These are phyloP conservation scores for Syzygium jambos DNA, from an alignment of 345 rosid species.

Conservation along the genomic window DNA sequence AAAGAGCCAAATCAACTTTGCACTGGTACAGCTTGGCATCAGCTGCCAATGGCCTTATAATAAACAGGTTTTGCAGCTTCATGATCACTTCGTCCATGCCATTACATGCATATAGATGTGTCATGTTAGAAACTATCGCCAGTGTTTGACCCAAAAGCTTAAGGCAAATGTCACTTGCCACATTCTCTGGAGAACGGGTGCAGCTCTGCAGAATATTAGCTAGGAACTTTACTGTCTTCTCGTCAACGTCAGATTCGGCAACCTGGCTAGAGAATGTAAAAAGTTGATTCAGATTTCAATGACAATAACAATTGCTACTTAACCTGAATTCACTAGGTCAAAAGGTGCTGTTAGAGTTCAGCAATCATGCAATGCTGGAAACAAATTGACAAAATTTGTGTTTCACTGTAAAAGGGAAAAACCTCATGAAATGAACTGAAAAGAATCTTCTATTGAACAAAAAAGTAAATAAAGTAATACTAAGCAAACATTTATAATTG, in stretches of 20 bases:
- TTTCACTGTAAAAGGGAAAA: background rate
- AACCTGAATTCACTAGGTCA: background rate
- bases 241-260: conserved; percentile 34
- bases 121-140: conserved; percentile 39
- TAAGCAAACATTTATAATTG: background rate
- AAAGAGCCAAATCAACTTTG: conserved; percentile 60
- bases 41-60: conserved; percentile 27
- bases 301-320: background rate
- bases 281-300: background rate
- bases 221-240: conserved; percentile 59
- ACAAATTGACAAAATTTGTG: background rate
- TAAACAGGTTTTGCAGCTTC: conserved; percentile 61
- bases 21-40: conserved; percentile 29
- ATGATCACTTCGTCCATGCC: conserved; percentile 56
- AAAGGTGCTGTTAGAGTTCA: background rate
- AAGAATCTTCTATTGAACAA: background rate
- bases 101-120: conserved; percentile 37
- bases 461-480: background rate
- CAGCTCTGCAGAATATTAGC: conserved; percentile 27
- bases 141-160: conserved; percentile 50
- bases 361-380: background rate
- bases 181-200: conserved; percentile 23
- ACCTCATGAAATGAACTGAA: background rate
- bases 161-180: conserved; percentile 14
- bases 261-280: conserved; percentile 45